Evolutionary conservation across 2,329 filamentous ascomycete genomes (phyloP).

Genomic region (Waltergamsia citrina): DNA sequence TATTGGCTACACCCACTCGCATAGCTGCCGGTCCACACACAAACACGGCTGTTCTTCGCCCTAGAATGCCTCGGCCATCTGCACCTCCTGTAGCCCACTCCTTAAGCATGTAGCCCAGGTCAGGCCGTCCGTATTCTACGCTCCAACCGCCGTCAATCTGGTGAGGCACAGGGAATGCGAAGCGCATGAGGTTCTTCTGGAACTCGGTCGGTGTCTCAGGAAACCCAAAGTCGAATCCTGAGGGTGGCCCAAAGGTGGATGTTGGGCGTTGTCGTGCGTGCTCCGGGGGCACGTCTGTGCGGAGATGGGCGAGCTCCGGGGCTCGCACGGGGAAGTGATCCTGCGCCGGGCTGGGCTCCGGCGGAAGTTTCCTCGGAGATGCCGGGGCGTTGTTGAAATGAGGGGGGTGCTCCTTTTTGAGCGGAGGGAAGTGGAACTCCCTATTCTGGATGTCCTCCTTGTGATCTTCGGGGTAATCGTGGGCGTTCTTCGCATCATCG

Average conservation of each 20-base stretch:
- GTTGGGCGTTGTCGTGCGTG: conserved; percentile 31
- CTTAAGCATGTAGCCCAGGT: conserved; percentile 77
- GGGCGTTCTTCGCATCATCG: conserved; percentile 40
- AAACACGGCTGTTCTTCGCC: conserved; percentile 77
- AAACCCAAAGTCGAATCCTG: conserved; percentile 72
- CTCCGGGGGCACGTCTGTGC: conserved; percentile 29
- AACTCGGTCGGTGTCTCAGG: conserved; percentile 77
- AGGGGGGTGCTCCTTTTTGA: conserved; percentile 38
- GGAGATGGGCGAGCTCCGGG: conserved; percentile 48
- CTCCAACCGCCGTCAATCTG: conserved; percentile 74
- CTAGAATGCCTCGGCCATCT: conserved; percentile 61
- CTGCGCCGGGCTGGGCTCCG: conserved; percentile 9
- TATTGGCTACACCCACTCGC: conserved; percentile 79
- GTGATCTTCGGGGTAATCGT: conserved; percentile 35
- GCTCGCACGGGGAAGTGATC: conserved; percentile 24
- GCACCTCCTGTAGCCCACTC: conserved; percentile 67
- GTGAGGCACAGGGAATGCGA: conserved; percentile 66
- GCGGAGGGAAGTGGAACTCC: conserved; percentile 50
- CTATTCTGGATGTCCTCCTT: conserved; percentile 14
- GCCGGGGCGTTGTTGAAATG: conserved; percentile 50
- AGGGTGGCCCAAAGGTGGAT: conserved; percentile 48
- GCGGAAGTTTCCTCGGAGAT: conserved; percentile 26
- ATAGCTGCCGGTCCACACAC: conserved; percentile 85
- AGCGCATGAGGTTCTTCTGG: conserved; percentile 83
- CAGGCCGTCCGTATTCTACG: conserved; percentile 84